Evolutionary conservation across 2,329 filamentous ascomycete genomes (phyloP).

Genomic region (Penicillium freii): DNA sequence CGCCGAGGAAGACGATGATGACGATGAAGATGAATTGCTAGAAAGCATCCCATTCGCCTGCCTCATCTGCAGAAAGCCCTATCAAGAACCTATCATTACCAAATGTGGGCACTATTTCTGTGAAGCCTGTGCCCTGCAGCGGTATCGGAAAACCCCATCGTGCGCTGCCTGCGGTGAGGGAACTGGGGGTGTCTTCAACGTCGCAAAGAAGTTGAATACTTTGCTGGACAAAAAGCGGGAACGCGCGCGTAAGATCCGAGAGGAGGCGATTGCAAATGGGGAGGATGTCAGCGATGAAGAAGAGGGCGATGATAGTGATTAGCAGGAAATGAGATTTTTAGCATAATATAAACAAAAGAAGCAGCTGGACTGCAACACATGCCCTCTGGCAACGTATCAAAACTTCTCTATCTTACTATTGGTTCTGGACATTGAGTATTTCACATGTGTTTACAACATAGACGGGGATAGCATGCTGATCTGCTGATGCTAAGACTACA

Average conservation of each 20-base stretch:
- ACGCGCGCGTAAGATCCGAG: slow-evolving; percentile 53
- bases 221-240: slow-evolving; percentile 70
- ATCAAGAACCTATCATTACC: slow-evolving; percentile 78
- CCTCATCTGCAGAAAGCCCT: slow-evolving; percentile 76
- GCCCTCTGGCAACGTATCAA: not conserved
- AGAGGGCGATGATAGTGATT: slow-evolving; percentile 33
- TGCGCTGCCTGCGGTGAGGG: slow-evolving; percentile 83
- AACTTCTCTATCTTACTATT: not conserved
- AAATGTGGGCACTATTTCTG: slow-evolving; percentile 97
- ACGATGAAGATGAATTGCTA: slow-evolving; percentile 68
- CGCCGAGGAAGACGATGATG: slow-evolving; percentile 51
- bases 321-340: not conserved
- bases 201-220: slow-evolving; percentile 77
- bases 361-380: slow-evolving; percentile 7
- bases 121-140: slow-evolving; percentile 78
- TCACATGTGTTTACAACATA: not conserved
- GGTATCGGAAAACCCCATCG: slow-evolving; percentile 81
- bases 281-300: slow-evolving; percentile 52
- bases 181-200: slow-evolving; percentile 87
- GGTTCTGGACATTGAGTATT: not conserved
- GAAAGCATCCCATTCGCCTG: slow-evolving; percentile 87
- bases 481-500: no score
- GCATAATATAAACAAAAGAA: slow-evolving; percentile 2
- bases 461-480: not conserved
- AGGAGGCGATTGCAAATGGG: slow-evolving; percentile 53